A percentile compares a stretch with the other conserved stretches of the same genome.
Conservation (phyloP, 2,329 filamentous ascomycete genomes). For the Cercospora sojina region DNA sequence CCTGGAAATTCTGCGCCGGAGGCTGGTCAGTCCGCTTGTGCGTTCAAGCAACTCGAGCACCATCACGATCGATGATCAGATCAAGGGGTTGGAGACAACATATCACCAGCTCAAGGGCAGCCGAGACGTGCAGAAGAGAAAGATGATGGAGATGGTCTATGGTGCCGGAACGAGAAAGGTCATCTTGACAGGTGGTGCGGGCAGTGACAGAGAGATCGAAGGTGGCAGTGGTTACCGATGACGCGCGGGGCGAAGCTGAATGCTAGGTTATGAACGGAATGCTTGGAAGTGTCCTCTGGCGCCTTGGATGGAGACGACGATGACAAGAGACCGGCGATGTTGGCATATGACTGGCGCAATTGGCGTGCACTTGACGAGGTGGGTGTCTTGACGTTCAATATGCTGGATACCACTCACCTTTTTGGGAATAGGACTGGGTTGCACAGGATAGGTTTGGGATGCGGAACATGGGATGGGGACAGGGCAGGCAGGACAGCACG, state of each 20-base stretch:
- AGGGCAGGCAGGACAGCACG: not conserved
- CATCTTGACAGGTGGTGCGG: conserved; percentile 17
- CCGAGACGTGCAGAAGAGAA: conserved; percentile 63
- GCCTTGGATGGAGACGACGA: not conserved
- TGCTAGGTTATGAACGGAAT: not conserved
- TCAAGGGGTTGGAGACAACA: conserved; percentile 75
- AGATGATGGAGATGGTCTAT: conserved; percentile 39
- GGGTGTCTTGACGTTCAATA: not conserved
- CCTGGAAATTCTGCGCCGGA: conserved; percentile 78
- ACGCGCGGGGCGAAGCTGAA: not conserved
- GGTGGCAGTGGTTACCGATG: conserved; percentile 18
- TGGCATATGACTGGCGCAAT: not conserved
- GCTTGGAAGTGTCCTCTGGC: not conserved
- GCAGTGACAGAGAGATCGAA: conserved; percentile 19
- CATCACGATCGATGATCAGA: conserved; percentile 79
- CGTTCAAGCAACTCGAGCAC: conserved; percentile 66
- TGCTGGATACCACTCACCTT: not conserved
- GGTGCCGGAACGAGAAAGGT: conserved; percentile 32
- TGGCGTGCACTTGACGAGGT: not conserved
- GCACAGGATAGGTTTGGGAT: not conserved
- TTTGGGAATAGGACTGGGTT: not conserved
- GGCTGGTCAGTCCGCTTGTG: conserved; percentile 81
- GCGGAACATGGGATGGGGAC: not conserved
- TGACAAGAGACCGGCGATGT: not conserved
- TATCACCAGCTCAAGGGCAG: conserved; percentile 74